Evolutionary conservation across 2,329 filamentous ascomycete species (phyloP), one percentile per base, ranked within the genome.

Genomic region (Ceratocystis albifundus): DNA sequence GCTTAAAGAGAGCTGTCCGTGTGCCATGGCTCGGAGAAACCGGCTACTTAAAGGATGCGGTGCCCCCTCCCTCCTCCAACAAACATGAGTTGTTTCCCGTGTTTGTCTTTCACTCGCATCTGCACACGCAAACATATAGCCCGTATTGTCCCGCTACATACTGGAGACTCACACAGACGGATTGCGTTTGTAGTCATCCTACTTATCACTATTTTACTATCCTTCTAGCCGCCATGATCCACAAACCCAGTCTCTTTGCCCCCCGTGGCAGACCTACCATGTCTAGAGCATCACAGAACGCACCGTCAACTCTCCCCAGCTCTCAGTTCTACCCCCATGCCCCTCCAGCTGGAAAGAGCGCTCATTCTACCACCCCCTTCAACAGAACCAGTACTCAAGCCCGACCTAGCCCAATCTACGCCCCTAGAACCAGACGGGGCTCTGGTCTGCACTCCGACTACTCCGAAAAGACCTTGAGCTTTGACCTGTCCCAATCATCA

Each of bases 91-190:
- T 36, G 30, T 59, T 59, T 59, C 55, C 53, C 55, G 55, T 59
- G 55, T 59, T 59, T 59, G 55, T 25, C 55, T 59, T 15, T n/a
- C 28, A 32, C 32, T 22, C 30, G 12, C 55, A 59, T n/a, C 55
- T 32, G 28, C 22, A 10, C 32, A 59, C 55, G 30, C 55, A 59
- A 59, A 59, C 55, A 59, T 20, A 30, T n/a, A 59, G 2, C 8
- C 55, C 28, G 8, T 30, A 2, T 59, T 36, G 15, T n/a, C 55
- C 30, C 15, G 17, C 17, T 59, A 8, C 17, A 22, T 15, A 20
- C 55, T 25, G 2, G 55, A 36, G 55, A 59, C 55, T 59, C 28
- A 59, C n/a, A 12, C 28, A 20, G 25, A 59, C 30, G 32, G 32
- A n/a, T 30, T 17, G 4, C 25, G 20, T 15, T 30, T 25, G 48